Percentiles rank a stretch among this genome's conserved stretches.
These are phyloP conservation scores for Madurella fahalii DNA, from an alignment of 2,329 filamentous ascomycete genomes.

Conservation along the genomic window DNA sequence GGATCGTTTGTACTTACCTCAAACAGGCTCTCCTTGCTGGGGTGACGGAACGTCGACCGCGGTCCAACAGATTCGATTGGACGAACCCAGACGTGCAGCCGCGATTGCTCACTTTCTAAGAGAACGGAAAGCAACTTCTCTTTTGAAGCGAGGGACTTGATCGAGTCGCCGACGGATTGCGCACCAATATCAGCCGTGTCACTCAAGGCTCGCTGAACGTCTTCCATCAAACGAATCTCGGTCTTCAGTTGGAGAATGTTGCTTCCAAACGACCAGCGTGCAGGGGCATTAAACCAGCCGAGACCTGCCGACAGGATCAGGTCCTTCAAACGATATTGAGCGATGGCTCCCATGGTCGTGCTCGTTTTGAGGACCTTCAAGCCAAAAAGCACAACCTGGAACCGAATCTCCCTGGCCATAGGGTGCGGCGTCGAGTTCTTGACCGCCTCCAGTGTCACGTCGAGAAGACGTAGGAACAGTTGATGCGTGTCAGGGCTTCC, in stretches of 20 bases:
- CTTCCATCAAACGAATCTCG: constrained; percentile 75
- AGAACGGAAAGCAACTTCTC: constrained; percentile 78
- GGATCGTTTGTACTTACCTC: constrained; percentile 33
- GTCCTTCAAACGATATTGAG: constrained; percentile 82
- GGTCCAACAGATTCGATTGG: constrained; percentile 58
- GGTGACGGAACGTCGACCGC: constrained; percentile 37
- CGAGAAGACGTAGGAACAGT: constrained; percentile 76
- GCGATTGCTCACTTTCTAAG: constrained; percentile 77
- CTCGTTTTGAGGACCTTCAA: constrained; percentile 71
- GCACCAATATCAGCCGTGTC: constrained; percentile 58
- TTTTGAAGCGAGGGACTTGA: constrained; percentile 68
- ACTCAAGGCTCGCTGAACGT: constrained; percentile 66
- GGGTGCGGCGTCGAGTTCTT: constrained; percentile 71
- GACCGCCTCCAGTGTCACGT: constrained; percentile 72
- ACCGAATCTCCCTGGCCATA: constrained; percentile 84
- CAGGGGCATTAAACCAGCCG: constrained; percentile 79
- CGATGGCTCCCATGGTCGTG: constrained; percentile 58
- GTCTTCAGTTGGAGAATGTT: constrained; percentile 92
- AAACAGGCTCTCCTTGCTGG: constrained; percentile 36
- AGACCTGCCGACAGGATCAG: constrained; percentile 81
- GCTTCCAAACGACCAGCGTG: constrained; percentile 92
- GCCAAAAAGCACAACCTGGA: constrained; percentile 81
- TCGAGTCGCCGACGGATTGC: constrained; percentile 43
- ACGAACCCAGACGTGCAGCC: constrained; percentile 84
- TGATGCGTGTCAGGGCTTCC: constrained; percentile 77